phyloP scores from a whole-genome alignment of 2,329 filamentous ascomycete species.

The Aspergillus arachidicola region DNA sequence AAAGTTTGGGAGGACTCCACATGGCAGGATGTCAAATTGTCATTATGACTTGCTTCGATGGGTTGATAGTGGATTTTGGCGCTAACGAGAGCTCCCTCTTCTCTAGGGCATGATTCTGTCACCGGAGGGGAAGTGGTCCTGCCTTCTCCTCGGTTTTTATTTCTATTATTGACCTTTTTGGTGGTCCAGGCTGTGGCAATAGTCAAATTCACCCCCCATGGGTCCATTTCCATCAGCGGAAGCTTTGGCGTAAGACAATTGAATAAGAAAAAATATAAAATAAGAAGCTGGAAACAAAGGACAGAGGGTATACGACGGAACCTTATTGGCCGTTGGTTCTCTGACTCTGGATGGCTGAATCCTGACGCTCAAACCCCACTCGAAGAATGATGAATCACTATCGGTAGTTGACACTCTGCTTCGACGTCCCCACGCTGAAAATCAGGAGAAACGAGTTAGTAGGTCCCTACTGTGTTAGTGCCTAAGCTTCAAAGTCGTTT shows the following conservation, averaged over 20 bases:
- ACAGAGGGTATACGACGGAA: not conserved
- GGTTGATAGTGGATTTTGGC: not conserved
- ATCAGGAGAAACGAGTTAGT: not conserved
- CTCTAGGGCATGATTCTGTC: not conserved
- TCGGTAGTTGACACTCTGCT: not conserved
- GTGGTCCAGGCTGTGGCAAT: not conserved
- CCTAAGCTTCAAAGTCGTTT: not conserved
- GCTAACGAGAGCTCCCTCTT: not conserved
- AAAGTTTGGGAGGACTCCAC: slow-evolving; percentile 5
- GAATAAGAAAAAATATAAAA: not conserved
- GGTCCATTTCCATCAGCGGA: not conserved
- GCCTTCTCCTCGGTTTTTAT: not conserved
- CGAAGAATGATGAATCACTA: not conserved
- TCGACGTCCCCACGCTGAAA: not conserved
- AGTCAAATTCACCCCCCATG: not conserved
- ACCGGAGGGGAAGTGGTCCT: not conserved
- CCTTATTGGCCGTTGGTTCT: not conserved
- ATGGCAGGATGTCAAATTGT: slow-evolving; percentile 5
- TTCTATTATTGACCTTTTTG: not conserved
- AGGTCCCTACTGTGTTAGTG: not conserved
- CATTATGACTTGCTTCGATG: not conserved
- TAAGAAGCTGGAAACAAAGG: not conserved
- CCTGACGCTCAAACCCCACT: slow-evolving; percentile 3
- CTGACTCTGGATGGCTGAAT: not conserved
- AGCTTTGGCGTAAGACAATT: not conserved